These are phyloP conservation scores for Ilex aquifolium DNA, from an alignment of 257 asterid species.

Conservation along the genomic window DNA sequence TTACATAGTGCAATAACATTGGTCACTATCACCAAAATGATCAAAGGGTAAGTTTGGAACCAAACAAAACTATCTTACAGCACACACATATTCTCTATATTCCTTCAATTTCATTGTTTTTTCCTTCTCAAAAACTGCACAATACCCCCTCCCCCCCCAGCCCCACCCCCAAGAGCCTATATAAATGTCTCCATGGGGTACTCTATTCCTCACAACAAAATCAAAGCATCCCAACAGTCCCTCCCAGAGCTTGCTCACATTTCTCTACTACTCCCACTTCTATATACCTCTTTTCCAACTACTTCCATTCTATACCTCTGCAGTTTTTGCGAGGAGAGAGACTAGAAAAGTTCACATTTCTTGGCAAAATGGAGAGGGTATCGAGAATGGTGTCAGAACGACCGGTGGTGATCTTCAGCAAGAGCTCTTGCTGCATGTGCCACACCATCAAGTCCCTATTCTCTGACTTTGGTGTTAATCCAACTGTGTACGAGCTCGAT, in stretches of 20 bases:
- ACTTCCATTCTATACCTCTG: too few relatives aligned
- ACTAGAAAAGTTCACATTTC: too few relatives aligned
- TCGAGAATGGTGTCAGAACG: slow-evolving; percentile 57
- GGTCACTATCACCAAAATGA: too few relatives aligned
- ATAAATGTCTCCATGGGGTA: slow-evolving; percentile 24
- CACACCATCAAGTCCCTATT: slow-evolving; percentile 62
- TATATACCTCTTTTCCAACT: too few relatives aligned
- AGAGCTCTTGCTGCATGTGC: slow-evolving; percentile 36
- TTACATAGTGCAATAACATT: too few relatives aligned
- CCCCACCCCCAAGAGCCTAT: slow-evolving; percentile 11
- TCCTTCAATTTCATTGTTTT: too few relatives aligned
- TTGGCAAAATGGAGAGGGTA: slow-evolving; percentile 48
- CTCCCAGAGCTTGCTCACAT: background rate
- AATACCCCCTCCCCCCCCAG: slow-evolving; percentile 9
- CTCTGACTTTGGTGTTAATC: slow-evolving; percentile 57
- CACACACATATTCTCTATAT: too few relatives aligned
- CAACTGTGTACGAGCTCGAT: slow-evolving; percentile 61
- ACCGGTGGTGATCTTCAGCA: slow-evolving; percentile 54
- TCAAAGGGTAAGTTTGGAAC: too few relatives aligned
- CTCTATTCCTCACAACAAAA: slow-evolving; percentile 18
- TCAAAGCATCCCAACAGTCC: slow-evolving; percentile 32
- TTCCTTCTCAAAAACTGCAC: background rate
- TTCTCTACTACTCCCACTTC: background rate
- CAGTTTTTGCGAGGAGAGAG: too few relatives aligned
- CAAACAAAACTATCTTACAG: too few relatives aligned